phyloP scores from a whole-genome alignment of 352 stramenopile species.

The Pythium rhizo-oryzae region DNA sequence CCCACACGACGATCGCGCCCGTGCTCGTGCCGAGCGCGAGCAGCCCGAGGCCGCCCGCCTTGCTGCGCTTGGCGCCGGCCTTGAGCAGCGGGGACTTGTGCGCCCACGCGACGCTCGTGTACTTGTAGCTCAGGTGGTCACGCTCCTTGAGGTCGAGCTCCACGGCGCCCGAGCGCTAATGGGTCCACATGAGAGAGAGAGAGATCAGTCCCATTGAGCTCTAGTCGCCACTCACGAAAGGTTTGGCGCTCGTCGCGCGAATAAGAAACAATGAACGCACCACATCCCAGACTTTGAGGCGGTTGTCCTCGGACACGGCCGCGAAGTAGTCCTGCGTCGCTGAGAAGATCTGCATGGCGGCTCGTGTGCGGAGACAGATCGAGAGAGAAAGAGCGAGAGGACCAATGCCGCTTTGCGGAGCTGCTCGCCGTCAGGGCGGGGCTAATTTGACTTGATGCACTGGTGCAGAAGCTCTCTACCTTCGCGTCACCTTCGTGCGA shows the following conservation, averaged over 20 bases:
- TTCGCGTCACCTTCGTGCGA: conserved; percentile 41
- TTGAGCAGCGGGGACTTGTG: conserved; percentile 42
- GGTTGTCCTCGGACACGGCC: conserved; percentile 79
- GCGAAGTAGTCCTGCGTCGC: conserved; percentile 78
- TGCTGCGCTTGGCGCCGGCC: conserved; percentile 54
- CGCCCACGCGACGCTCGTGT: conserved; percentile 77
- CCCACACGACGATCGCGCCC: conserved; percentile 70
- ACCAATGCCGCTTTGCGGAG: background rate
- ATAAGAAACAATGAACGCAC: conserved; percentile 31
- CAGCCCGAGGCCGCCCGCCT: conserved; percentile 47
- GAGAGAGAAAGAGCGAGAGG: no score
- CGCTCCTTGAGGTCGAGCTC: conserved; percentile 82
- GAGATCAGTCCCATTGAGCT: no score
- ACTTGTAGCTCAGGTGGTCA: conserved; percentile 85
- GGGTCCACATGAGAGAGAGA: no score
- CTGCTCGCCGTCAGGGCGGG: background rate
- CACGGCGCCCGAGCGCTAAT: conserved; percentile 54
- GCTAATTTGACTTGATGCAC: conserved; percentile 36
- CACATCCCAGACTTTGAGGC: conserved; percentile 85
- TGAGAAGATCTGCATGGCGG: conserved; percentile 70
- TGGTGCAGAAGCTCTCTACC: conserved; percentile 55
- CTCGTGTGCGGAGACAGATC: no score
- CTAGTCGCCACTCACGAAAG: no score
- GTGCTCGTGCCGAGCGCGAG: conserved; percentile 75
- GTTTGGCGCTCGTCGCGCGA: no score